Base-by-base conservation (phyloP, 768 basidiomycete species). In the Boletus rubropictus region DNA sequence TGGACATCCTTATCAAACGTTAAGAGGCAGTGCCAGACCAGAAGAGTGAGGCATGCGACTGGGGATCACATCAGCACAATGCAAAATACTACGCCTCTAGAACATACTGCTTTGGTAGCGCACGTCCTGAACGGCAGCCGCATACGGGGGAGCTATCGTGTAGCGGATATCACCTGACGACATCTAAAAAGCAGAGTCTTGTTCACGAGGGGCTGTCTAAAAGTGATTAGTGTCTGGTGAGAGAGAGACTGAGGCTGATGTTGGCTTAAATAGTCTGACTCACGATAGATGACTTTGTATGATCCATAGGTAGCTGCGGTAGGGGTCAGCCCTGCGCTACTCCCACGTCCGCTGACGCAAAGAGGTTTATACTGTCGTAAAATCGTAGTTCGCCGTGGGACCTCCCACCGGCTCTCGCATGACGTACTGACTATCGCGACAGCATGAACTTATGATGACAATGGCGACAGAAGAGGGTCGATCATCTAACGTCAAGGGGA, bases 1-100 rank as follows among this genome's bases (percentile, higher is more conserved):
- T 42, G 31, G 24, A 56, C 49, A 39, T 62, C 60, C 14, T 62
- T 45, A 12, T 51, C 54, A 2, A 62, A 27, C 8, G 49, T 54
- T 12, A 51, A 7, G 7, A 54, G 4, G 8, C 18, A 31, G 25
- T 47, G 17, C 31, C 11, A 58, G 31, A 33, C n/a, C n/a, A n/a
- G n/a, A n/a, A 58, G 12, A 2, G 50, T 24, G 3, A 58, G 46
- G 3, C 46, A 39, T 33, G 48, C 46, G 9, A 57, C 57, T 60
- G 22, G n/a, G 1, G 1, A 12, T 37, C 12, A 24, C 5, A 39
- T 60, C 15, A 59, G 44, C 10, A 40, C 6, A 8, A 14, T 18
- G 15, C 6, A 11, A 29, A 32, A 27, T 5, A 22, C 8, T 24
- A 1, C 2, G 6, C 21, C 14, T 36, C 15, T 7, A 10, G 14